Evolutionary conservation across 2,329 filamentous ascomycete genomes (phyloP).

Genomic region (Aureobasidium sp.): DNA sequence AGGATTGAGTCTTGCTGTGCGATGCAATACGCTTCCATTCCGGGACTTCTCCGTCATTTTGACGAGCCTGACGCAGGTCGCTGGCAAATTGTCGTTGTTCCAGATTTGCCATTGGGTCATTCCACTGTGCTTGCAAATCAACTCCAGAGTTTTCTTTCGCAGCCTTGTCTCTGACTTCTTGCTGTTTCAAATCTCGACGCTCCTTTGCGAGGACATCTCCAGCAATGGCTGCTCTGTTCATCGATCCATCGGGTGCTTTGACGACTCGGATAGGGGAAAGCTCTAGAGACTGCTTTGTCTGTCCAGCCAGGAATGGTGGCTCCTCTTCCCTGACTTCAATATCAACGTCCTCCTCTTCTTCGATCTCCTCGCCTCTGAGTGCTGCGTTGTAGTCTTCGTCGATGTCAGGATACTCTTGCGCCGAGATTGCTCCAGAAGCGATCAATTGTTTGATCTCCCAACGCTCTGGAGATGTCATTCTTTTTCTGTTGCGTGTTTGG

Average conservation of each 20-base stretch:
- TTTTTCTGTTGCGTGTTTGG: conserved; percentile 62
- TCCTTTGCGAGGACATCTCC: conserved; percentile 85
- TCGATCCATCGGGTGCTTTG: conserved; percentile 94
- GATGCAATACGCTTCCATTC: conserved; percentile 82
- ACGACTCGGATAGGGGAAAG: conserved; percentile 92
- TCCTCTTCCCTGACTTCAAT: conserved; percentile 96
- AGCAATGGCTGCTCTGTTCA: conserved; percentile 93
- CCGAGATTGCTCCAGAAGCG: conserved; percentile 86
- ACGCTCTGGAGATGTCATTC: conserved; percentile 90
- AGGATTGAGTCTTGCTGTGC: conserved; percentile 67
- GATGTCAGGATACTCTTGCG: conserved; percentile 86
- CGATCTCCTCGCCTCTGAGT: conserved; percentile 76
- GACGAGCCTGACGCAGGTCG: conserved; percentile 64
- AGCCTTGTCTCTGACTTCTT: conserved; percentile 71
- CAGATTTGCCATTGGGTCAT: conserved; percentile 87
- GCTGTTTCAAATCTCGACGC: conserved; percentile 76
- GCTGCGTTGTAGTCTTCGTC: conserved; percentile 91
- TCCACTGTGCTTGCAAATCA: conserved; percentile 85
- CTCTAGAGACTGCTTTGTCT: conserved; percentile 93
- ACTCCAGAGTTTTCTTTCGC: conserved; percentile 69
- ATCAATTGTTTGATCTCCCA: conserved; percentile 98
- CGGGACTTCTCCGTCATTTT: conserved; percentile 57
- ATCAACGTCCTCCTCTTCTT: conserved; percentile 92
- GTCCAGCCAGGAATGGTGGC: conserved; percentile 87
- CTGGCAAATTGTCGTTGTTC: conserved; percentile 83